Percentiles rank a stretch among this genome's conserved stretches.
Evolutionary conservation across 2,329 filamentous ascomycete species (phyloP).

Genomic region (Chaetomium globosum): DNA sequence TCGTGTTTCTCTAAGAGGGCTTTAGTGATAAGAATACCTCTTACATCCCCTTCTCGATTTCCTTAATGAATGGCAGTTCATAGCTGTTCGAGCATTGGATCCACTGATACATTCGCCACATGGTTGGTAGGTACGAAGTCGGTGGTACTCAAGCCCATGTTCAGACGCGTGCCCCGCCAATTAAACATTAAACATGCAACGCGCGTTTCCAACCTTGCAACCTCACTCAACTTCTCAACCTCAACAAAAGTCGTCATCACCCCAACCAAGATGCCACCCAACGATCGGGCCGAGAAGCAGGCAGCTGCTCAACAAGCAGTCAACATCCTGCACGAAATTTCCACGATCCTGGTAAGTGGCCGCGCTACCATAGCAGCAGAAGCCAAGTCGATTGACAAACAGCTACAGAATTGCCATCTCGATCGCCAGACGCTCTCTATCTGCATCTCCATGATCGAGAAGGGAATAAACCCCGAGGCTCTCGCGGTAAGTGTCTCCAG

Average conservation of each 20-base stretch:
- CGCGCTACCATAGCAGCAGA: neutral
- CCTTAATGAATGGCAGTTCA: no score
- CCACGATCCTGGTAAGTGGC: constrained; percentile 76
- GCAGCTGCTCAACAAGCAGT: constrained; percentile 79
- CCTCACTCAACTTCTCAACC: neutral
- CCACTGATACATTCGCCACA: no score
- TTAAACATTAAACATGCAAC: constrained; percentile 20
- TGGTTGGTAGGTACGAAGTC: no score
- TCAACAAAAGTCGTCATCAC: neutral
- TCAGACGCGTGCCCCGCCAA: constrained; percentile 22
- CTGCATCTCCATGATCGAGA: constrained; percentile 95
- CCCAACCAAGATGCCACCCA: constrained; percentile 43
- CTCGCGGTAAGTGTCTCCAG: constrained; percentile 68
- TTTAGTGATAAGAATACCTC: no score
- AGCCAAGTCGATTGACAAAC: neutral
- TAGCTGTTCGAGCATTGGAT: no score
- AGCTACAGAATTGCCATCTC: constrained; percentile 80
- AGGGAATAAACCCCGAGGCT: constrained; percentile 93
- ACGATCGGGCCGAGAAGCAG: constrained; percentile 66
- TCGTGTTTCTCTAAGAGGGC: no score
- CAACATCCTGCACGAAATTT: constrained; percentile 81
- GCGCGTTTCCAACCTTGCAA: constrained; percentile 43
- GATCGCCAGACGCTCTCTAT: constrained; percentile 89
- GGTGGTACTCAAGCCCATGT: no score
- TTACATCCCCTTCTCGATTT: no score